Evolutionary conservation across 129 eudicot species (phyloP), one percentile per base, ranked within the genome.

Genomic region (Kitagawia praeruptora): DNA sequence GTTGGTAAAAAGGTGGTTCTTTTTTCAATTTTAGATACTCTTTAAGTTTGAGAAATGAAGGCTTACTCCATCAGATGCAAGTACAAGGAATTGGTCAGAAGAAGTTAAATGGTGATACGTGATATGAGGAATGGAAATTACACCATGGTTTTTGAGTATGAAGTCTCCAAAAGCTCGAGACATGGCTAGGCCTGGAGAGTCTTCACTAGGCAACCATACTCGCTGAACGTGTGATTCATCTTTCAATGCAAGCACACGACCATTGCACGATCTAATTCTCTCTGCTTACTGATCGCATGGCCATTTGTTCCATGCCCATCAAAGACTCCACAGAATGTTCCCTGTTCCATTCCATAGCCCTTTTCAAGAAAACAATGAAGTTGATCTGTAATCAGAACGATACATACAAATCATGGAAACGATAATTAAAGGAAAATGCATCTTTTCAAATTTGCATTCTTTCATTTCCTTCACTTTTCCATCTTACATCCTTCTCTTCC

Each of bases 141-240:
- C 80, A 38, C 97, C 97, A 8, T 91, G 87, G 37, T 80, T 77
- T 82, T 94, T 94, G 14, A 94, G 96, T 28, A 85, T 67, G 40
- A 95, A 95, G 83, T 95, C 97, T 28, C 97, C 97, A 28, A 95
- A 92, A 81, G 96, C 93, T 19, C 97, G 90, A 76, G 99, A 90
- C 97, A 90, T 95, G 79, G 99, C 99, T 37, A 95, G 86, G 67
- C 99, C 99, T 0, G 99, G 99, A 16, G 87, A 86, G 83, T 92
- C 91, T 8, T 83, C 85, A 69, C 88, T 69, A 16, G 99, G 99
- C 83, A 95, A 78, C 99, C 99, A 95, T 25, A 90, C 97, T 82
- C 99, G 82, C 16, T 90, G 86, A 64, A 95, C 81, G 69, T 90
- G 93, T 66, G 99, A 85, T 77, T 95, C 97, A 46, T 87, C 92